Percentiles rank a stretch among this genome's conserved stretches.
These are phyloP conservation scores for Mortierella sp. DNA, from an alignment of 371 early-diverging fungal genomes.

Conservation along the genomic window DNA sequence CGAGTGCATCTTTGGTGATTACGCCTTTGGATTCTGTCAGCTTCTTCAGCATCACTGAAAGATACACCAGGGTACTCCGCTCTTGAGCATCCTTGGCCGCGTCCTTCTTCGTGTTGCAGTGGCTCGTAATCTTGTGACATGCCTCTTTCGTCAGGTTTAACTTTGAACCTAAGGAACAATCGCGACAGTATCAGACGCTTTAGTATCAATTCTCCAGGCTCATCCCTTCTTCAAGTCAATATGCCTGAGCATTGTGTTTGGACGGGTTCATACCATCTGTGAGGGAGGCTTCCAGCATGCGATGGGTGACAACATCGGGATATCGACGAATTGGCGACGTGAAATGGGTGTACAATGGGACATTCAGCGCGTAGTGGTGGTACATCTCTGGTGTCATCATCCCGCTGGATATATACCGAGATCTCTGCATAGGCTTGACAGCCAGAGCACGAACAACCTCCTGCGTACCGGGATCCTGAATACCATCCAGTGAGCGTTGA, in stretches of 20 bases:
- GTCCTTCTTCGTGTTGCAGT: slow-evolving; percentile 86
- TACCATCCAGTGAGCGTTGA: slow-evolving; percentile 76
- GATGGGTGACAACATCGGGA: slow-evolving; percentile 98
- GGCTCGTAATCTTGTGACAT: slow-evolving; percentile 67
- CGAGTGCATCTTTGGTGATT: slow-evolving; percentile 63
- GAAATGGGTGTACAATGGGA: slow-evolving; percentile 95
- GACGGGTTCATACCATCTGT: slow-evolving; percentile 45
- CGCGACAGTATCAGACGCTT: too few relatives aligned
- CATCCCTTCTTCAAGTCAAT: too few relatives aligned
- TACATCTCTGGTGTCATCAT: slow-evolving; percentile 66
- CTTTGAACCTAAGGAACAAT: slow-evolving; percentile 55
- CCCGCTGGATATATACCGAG: slow-evolving; percentile 94
- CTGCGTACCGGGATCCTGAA: slow-evolving; percentile 62
- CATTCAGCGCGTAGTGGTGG: slow-evolving; percentile 90
- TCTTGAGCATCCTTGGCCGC: slow-evolving; percentile 87
- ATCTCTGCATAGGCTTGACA: slow-evolving; percentile 92
- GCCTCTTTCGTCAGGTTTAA: slow-evolving; percentile 59
- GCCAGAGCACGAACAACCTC: slow-evolving; percentile 66
- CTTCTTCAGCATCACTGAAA: slow-evolving; percentile 70
- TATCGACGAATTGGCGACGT: slow-evolving; percentile 99
- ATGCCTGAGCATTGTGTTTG: too few relatives aligned
- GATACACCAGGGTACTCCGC: slow-evolving; percentile 77
- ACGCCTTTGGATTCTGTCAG: slow-evolving; percentile 52
- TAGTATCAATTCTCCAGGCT: too few relatives aligned
- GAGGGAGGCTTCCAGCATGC: slow-evolving; percentile 73